Evolutionary conservation across 805 yeast species (phyloP).

Genomic region (Blastobotrys americana): DNA sequence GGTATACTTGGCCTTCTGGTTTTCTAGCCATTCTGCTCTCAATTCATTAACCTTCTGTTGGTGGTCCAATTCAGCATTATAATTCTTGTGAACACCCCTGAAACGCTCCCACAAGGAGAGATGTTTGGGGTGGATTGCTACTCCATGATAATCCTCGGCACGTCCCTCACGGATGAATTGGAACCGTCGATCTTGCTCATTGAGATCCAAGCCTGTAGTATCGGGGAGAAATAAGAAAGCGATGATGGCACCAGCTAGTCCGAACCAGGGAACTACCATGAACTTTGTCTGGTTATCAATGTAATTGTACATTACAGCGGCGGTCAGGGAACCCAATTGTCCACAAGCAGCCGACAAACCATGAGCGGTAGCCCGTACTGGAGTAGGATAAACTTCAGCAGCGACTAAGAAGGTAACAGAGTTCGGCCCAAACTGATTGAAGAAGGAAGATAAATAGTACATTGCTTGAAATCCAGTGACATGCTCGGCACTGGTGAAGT

Average conservation of each 20-base stretch:
- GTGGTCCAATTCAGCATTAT: conserved; percentile 31
- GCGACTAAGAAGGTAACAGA: conserved; percentile 54
- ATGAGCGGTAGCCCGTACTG: conserved; percentile 57
- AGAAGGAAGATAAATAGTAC: conserved; percentile 51
- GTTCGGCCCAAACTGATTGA: conserved; percentile 59
- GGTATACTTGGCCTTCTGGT: conserved; percentile 23
- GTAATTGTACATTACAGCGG: conserved; percentile 32
- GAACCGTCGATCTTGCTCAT: conserved; percentile 32
- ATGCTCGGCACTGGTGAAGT: conserved; percentile 17
- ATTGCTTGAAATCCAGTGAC: conserved; percentile 39
- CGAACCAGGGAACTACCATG: conserved; percentile 32
- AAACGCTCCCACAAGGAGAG: conserved; percentile 28
- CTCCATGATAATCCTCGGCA: conserved; percentile 30
- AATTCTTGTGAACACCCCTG: conserved; percentile 26
- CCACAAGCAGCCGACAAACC: conserved; percentile 58
- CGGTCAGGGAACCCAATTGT: conserved; percentile 55
- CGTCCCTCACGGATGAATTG: conserved; percentile 27
- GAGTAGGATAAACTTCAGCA: conserved; percentile 57
- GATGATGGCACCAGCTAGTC: conserved; percentile 29
- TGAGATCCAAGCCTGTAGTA: conserved; percentile 29
- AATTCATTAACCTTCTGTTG: conserved; percentile 29
- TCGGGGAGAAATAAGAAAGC: conserved; percentile 29
- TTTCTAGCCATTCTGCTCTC: conserved; percentile 29
- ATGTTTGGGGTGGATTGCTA: conserved; percentile 29
- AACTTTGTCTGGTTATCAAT: conserved; percentile 26